phyloP scores from a whole-genome alignment of 306 rosid species.

The Malus fusca region DNA sequence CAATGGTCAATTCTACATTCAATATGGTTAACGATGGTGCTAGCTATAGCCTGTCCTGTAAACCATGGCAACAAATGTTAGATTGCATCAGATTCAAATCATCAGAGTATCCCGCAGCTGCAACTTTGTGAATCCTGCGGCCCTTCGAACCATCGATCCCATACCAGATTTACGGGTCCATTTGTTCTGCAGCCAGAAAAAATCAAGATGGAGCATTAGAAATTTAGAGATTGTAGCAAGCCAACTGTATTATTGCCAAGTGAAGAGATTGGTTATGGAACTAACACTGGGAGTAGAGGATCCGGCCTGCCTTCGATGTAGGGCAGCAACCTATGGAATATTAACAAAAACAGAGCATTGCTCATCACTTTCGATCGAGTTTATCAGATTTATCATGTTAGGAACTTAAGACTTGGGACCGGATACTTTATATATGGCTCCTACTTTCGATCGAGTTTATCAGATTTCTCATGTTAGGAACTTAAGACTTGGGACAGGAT shows the following conservation, averaged over 20 bases:
- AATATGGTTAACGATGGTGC: background rate
- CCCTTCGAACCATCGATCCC: constrained; percentile 89
- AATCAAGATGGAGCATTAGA: constrained; percentile 7
- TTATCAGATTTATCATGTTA: background rate
- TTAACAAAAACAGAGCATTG: constrained; percentile 13
- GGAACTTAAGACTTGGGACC: background rate
- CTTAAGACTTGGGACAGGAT: background rate
- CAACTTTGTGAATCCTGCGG: constrained; percentile 59
- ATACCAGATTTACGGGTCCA: constrained; percentile 51
- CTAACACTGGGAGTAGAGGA: constrained; percentile 67
- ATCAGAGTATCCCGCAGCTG: constrained; percentile 60
- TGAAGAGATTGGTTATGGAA: constrained; percentile 19
- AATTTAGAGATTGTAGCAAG: background rate
- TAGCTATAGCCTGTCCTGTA: background rate
- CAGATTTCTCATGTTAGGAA: background rate
- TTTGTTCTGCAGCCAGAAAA: constrained; percentile 37
- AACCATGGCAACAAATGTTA: constrained; percentile 11
- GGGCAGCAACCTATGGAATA: constrained; percentile 43
- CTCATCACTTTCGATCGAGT: background rate
- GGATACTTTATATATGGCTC: background rate
- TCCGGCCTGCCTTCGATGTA: constrained; percentile 45
- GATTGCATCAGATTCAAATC: constrained; percentile 14
- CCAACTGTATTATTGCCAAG: background rate
- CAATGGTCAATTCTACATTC: background rate
- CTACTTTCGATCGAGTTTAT: background rate